Evolutionary conservation across 257 asterid species (phyloP).

Genomic region (Sherardia arvensis): DNA sequence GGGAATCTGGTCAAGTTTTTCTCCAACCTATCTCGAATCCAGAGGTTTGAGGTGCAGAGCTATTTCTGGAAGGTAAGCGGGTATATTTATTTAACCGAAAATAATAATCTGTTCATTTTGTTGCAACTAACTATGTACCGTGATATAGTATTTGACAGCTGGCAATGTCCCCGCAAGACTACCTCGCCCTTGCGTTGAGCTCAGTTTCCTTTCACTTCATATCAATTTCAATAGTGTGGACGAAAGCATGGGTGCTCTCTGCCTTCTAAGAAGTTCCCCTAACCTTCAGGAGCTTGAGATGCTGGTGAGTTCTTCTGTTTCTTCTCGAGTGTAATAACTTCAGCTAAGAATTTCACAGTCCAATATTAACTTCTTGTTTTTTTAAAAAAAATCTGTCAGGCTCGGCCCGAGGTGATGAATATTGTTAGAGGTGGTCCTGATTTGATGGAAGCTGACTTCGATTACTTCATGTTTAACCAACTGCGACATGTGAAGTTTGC

Average conservation of each 20-base stretch:
- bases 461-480: constrained; percentile 36
- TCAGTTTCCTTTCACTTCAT: constrained; percentile 71
- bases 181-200: constrained; percentile 57
- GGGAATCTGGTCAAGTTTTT: constrained; percentile 73
- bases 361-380: background rate
- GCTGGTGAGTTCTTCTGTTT: constrained; percentile 50
- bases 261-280: constrained; percentile 84
- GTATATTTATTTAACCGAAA: too few relatives aligned
- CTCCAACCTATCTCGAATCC: constrained; percentile 67
- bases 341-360: too few relatives aligned
- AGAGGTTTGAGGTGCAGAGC: constrained; percentile 94
- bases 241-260: constrained; percentile 72
- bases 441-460: constrained; percentile 27
- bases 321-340: background rate
- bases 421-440: constrained; percentile 15
- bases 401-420: constrained; percentile 61
- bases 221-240: constrained; percentile 55
- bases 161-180: constrained; percentile 71
- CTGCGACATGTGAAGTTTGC: constrained; percentile 57
- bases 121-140: background rate
- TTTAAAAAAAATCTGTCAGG: constrained; percentile 28
- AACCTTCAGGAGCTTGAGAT: constrained; percentile 91
- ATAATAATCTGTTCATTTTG: too few relatives aligned
- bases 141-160: constrained; percentile 69
- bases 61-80: constrained; percentile 83